Evolutionary conservation across 352 stramenopile genomes (phyloP).

Genomic region (Blastocystis hominis): DNA sequence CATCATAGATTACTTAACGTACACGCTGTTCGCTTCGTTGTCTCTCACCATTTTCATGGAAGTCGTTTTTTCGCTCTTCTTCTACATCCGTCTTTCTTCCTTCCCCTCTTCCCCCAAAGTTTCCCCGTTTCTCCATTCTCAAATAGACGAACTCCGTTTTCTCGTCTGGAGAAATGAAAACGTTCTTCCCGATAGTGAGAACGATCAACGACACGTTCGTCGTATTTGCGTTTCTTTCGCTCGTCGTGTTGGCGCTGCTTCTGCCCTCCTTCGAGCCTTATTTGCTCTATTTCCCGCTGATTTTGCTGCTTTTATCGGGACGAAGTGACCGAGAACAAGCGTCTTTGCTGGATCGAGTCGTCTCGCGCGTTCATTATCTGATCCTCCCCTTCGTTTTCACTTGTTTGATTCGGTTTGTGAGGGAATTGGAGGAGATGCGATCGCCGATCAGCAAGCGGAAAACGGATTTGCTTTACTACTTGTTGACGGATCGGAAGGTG

Average conservation of each 20-base stretch:
- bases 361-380: not conserved
- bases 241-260: not conserved
- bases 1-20: constrained; percentile 34
- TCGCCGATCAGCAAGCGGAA: constrained; percentile 12
- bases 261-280: not conserved
- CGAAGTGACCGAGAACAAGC: not conserved
- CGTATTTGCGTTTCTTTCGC: not conserved
- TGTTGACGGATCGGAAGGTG: not conserved
- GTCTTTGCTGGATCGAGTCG: not conserved
- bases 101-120: not conserved
- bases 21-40: not conserved
- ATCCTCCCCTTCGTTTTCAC: constrained; percentile 4
- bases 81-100: not conserved
- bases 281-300: not conserved
- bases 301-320: not conserved
- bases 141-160: not conserved
- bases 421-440: not conserved
- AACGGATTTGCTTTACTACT: not conserved
- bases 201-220: constrained; percentile 13
- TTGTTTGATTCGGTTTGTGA: not conserved
- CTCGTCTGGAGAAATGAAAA: not conserved
- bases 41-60: not conserved
- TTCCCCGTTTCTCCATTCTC: not conserved
- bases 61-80: constrained; percentile 17
- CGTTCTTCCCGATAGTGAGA: not conserved